Evolutionary conservation across 1,284 basidiomycete species (phyloP), one percentile per base, ranked within the genome.

Genomic region (Meripilus lineatus): DNA sequence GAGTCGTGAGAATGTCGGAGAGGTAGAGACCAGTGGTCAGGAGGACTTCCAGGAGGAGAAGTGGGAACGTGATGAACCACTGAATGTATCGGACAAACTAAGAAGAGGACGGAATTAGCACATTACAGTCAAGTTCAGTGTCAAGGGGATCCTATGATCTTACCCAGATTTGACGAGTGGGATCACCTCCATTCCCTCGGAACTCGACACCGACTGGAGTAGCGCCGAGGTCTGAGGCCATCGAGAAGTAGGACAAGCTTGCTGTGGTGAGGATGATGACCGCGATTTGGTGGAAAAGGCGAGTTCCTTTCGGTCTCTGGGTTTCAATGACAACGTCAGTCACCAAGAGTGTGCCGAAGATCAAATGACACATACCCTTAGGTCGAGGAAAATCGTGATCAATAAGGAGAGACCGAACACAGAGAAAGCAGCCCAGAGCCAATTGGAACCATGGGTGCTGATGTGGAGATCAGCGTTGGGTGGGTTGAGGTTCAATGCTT

Each of bases 61-160:
- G 57, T 1, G 79, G 79, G 5, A 72, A 74, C 37, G 73, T 77
- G 59, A 77, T 66, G 45, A 68, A 66, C 70, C 73, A 75, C 52
- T 74, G 71, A 48, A 78, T 75, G 56, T 76, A 78, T 32, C 75
- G 63, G 1, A 64, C 65, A 53, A 58, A 68, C 66, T 68, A 15
- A 22, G 7, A 26, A 6, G 10, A 18, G 14, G 21, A 23, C 32
- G 7, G 10, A 32, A 13, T 14, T 17, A 34, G 25, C 17, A 24
- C 54, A 28, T 33, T 23, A 24, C 23, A 25, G 21, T 34, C 20
- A 22, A 37, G n/a, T 6, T 18, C 7, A 18, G 21, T 3, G 15
- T 21, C 8, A 17, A 20, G 18, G 30, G 5, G 26, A 20, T 10
- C 15, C 22, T 32, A 35, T 30, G 20, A 14, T 42, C 53, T 24